Base-by-base conservation (phyloP, 2,329 filamentous ascomycete genomes). In the Neofusicoccum umdonicola region DNA sequence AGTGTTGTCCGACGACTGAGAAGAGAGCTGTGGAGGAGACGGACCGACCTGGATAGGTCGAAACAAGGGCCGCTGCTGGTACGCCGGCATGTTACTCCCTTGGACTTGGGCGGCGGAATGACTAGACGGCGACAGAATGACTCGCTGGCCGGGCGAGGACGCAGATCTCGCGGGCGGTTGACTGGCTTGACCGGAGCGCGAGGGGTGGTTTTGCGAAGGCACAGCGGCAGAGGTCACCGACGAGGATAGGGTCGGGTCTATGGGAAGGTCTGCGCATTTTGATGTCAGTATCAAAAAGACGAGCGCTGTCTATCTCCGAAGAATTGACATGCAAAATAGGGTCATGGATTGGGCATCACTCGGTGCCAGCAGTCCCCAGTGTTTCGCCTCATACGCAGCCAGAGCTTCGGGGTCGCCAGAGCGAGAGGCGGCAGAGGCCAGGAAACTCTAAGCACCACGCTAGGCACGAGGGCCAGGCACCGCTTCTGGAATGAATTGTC, bases 1-100 rank as follows among this genome's bases (percentile, higher is more conserved):
- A 52, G 56, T 61, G 47, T 65, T 61, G 54, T 60, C 56, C 45
- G 63, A 61, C 11, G 56, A 61, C 47, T 65, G 63, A 42, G 63
- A 61, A 41, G 63, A 65, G 34, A 61, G 44, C 56, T 65, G 63
- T 22, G 63, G 63, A 51, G 56, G 54, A 42, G 63, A 60, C 37
- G 63, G 63, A 31, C 63, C 63, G 63, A 65, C 63, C 63, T 60
- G 63, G 56, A 65, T 65, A 39, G 63, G 63, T 60, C 63, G 54
- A 54, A 65, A 65, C 54, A 61, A 52, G 17, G 54, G 63, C 19
- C 63, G 63, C 17, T 60, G 63, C n/a, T 65, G 63, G 56, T 65
- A 65, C 12, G 63, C 56, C 44, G 63, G 63, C 63, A 65, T 65
- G 41, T 51, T 44, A 41, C 34, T 31, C 45, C 31, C 39, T 51